Conservation (phyloP, 164 flowering plant species). For the Magnolia sinica region DNA sequence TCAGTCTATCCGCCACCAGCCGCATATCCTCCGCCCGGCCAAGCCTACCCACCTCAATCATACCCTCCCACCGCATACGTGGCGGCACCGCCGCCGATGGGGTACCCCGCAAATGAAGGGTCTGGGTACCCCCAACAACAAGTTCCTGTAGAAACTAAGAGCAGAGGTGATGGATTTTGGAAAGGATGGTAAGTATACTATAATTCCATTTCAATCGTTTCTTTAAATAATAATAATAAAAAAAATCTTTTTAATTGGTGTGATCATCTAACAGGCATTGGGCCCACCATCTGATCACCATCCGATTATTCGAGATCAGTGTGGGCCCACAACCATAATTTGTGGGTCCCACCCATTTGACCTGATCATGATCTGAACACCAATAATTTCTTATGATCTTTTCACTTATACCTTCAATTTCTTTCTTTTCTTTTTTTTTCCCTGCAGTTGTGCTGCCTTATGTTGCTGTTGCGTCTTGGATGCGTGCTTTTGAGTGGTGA, state of each 20-base stretch:
- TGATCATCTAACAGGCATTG: background rate
- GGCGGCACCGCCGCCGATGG: background rate
- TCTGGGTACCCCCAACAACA: background rate
- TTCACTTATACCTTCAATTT: no score
- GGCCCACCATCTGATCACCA: background rate
- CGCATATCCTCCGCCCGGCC: conserved; percentile 1
- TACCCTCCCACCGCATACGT: background rate
- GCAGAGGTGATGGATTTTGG: conserved; percentile 19
- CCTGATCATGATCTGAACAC: no score
- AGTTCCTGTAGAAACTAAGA: conserved; percentile 6
- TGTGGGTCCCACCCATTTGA: no score
- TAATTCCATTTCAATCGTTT: background rate
- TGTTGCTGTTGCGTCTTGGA: conserved; percentile 35
- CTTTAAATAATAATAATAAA: no score
- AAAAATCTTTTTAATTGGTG: no score
- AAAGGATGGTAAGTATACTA: conserved; percentile 11
- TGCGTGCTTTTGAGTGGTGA: conserved; percentile 20
- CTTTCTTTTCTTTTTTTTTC: no score
- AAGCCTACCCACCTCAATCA: background rate
- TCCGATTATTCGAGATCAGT: no score
- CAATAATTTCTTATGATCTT: background rate
- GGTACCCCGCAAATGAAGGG: background rate
- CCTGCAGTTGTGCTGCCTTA: conserved; percentile 31
- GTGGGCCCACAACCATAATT: no score
- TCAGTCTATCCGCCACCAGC: background rate